A percentile compares a stretch with the other conserved stretches of the same genome.
Conservation (phyloP, 257 asterid species). For the Solanum chiquidenum region DNA sequence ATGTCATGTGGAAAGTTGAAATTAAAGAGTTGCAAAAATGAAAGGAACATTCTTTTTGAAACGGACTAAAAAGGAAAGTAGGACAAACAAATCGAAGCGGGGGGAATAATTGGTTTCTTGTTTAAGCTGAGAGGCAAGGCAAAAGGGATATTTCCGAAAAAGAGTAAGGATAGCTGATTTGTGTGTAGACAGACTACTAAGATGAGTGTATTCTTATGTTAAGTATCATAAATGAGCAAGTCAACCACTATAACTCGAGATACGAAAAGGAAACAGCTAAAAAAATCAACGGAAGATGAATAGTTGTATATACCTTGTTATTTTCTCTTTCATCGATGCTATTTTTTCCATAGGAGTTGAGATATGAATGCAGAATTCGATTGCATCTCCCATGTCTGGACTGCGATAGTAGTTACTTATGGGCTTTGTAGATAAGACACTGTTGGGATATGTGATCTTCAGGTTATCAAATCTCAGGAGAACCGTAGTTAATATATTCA, state of each 20-base stretch:
- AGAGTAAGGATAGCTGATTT: background rate
- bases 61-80: background rate
- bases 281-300: background rate
- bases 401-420: conserved; percentile 80
- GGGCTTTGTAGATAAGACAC: conserved; percentile 60
- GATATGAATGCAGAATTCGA: conserved; percentile 65
- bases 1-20: background rate
- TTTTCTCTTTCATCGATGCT: conserved; percentile 54
- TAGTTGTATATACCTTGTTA: conserved; percentile 39
- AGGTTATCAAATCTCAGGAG: conserved; percentile 67
- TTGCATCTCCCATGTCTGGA: conserved; percentile 86
- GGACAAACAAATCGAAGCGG: background rate
- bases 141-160: background rate
- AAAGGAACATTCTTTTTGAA: background rate
- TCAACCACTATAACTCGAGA: background rate
- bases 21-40: background rate
- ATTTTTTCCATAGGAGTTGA: conserved; percentile 75
- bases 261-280: background rate
- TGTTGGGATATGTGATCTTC: conserved; percentile 74
- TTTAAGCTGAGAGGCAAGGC: background rate
- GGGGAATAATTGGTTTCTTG: background rate
- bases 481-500: conserved; percentile 77
- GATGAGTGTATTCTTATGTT: background rate
- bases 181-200: background rate
- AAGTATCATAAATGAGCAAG: background rate